Evolutionary conservation across 768 basidiomycete species (phyloP), one percentile per base, ranked within the genome.

Genomic region (Mycena rosella): DNA sequence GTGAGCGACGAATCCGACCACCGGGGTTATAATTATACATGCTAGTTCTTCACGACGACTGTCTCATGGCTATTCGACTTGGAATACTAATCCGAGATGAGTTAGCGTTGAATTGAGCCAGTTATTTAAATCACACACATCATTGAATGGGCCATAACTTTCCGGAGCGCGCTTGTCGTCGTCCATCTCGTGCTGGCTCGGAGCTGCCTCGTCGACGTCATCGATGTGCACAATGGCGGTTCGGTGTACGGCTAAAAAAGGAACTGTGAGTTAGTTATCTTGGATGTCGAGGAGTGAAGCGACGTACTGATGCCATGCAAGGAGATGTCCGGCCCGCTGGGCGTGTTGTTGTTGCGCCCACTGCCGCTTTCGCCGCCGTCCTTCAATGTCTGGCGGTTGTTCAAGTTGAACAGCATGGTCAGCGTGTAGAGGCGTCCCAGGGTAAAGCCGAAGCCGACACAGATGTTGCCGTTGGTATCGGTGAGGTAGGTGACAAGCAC

Each of bases 241-340:
- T 11, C 56, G 13, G 42, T 58, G 56, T 15, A 58, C 29, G 18
- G 56, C 56, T 58, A 40, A 18, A n/a, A n/a, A n/a, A n/a, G n/a
- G n/a, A n/a, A n/a, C n/a, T n/a, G n/a, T 30, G 3, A 5, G 6
- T n/a, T 15, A 42, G 40, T 15, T 15, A 38, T 13, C 14, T 42
- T 38, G 36, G 42, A 56, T 15, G 7, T 56, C 11, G 18, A 32
- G 13, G 38, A 42, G 10, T 18, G 11, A n/a, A 29, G 7, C 26
- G 22, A 58, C 56, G 30, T 22, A 58, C 56, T 58, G 56, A 58
- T 58, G 24, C 56, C 56, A 29, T 58, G 56, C 56, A 58, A 13
- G 3, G 56, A 44, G 9, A 58, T 58, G 20, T 58, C 56, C 20
- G 42, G 29, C 26, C 30, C 34, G 26, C 5, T 34, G 32, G 56